Evolutionary conservation across 768 basidiomycete genomes (phyloP), one percentile per base, ranked within the genome.

Genomic region (Tulasnella sp.): DNA sequence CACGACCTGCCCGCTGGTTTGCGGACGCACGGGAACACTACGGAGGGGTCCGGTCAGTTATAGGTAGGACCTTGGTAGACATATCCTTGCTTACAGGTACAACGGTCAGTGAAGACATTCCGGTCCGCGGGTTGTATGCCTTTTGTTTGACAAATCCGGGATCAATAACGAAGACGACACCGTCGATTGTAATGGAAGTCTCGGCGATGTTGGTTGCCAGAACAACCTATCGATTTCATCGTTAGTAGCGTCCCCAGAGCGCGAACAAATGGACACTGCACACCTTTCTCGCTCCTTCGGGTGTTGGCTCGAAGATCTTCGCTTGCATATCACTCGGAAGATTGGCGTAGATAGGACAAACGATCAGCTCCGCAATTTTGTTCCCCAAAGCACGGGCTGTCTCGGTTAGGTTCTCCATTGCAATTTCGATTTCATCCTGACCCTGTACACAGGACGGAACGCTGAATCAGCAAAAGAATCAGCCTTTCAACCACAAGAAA

Each of bases 101-200:
- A 44, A 99, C 95, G 18, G 95, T 90, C 18, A 99, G 87, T 0
- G 96, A 97, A 13, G 95, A 96, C 98, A 99, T 99, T 18, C 98
- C 97, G 67, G 98, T 98, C 82, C 96, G 89, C 2, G 98, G 98
- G 84, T 99, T 99, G 83, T 98, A 99, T 55, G 95, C 93, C 84
- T 99, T 99, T 83, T 99, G 98, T 86, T 99, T 99, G 81, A 99
- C 97, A 82, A 99, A 98, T 16, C 98, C 98, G 3, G 98, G 98
- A 83, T 99, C 98, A 80, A 99, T 99, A 55, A 99, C 98, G 83
- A 98, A 99, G 2, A 99, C 97, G 7, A 99, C 98, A 39, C 98
- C 98, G 76, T 99, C 98, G 81, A 99, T 99, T 10, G 98, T 99
- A 83, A 99, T 99, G 7, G 95, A 96, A 5, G 98, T 99, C 85